A percentile compares a stretch with the other conserved stretches of the same genome.
These are phyloP conservation scores for Bipolaris oryzae DNA, from an alignment of 2,329 filamentous ascomycete species.

Conservation along the genomic window DNA sequence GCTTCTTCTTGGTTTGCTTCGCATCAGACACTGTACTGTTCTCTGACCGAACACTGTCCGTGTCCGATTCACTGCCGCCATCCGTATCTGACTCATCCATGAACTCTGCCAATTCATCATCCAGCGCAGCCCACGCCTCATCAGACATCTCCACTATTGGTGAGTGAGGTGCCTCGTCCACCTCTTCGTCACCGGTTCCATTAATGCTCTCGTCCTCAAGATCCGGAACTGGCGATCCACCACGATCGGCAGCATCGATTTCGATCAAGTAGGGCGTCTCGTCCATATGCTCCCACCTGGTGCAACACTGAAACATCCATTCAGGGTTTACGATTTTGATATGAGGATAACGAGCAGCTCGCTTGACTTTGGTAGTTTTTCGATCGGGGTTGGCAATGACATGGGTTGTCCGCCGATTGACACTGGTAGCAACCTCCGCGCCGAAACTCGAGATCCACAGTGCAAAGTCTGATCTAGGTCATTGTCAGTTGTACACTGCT, in stretches of 20 bases:
- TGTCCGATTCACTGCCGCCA: slow-evolving; percentile 37
- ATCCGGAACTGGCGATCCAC: slow-evolving; percentile 47
- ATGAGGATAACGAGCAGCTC: slow-evolving; percentile 76
- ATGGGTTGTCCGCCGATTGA: slow-evolving; percentile 66
- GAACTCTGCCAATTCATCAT: slow-evolving; percentile 79
- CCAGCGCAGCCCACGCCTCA: slow-evolving; percentile 56
- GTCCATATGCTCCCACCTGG: slow-evolving; percentile 79
- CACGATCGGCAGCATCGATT: slow-evolving; percentile 70
- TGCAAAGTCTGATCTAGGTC: slow-evolving; percentile 75
- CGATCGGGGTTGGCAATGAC: slow-evolving; percentile 73
- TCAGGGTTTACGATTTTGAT: slow-evolving; percentile 92
- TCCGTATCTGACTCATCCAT: slow-evolving; percentile 57
- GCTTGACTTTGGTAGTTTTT: slow-evolving; percentile 87
- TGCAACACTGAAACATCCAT: slow-evolving; percentile 86
- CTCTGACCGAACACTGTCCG: slow-evolving; percentile 44
- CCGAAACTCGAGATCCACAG: slow-evolving; percentile 88
- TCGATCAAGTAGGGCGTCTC: slow-evolving; percentile 80
- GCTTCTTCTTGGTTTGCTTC: slow-evolving; percentile 40
- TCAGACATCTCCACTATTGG: slow-evolving; percentile 33
- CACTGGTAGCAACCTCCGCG: slow-evolving; percentile 67
- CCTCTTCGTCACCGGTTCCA: slow-evolving; percentile 47
- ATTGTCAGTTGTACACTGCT: slow-evolving; percentile 22
- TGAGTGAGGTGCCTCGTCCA: slow-evolving; percentile 34
- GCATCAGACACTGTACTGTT: slow-evolving; percentile 34
- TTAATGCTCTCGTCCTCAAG: slow-evolving; percentile 53